Evolutionary conservation across 2,329 filamentous ascomycete genomes (phyloP).

Genomic region (Hymenoscyphus scutula): DNA sequence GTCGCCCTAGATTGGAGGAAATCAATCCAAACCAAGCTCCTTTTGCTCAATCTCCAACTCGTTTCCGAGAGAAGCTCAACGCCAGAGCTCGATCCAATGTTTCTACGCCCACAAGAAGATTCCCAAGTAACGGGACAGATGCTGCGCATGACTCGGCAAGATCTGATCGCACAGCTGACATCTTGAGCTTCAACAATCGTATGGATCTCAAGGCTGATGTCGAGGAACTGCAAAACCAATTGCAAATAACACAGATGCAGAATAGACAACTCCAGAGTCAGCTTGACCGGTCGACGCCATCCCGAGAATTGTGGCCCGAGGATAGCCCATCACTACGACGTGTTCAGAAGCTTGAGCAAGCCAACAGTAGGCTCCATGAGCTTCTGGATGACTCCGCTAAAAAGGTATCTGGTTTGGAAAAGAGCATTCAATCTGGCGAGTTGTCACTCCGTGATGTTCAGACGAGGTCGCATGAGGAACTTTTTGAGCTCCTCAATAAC

Average conservation of each 20-base stretch:
- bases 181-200: conserved; percentile 77
- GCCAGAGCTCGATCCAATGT: conserved; percentile 66
- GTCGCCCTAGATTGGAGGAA: conserved; percentile 77
- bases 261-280: conserved; percentile 90
- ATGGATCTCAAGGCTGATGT: conserved; percentile 90
- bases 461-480: conserved; percentile 88
- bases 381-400: conserved; percentile 92
- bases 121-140: conserved; percentile 57
- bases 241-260: conserved; percentile 92
- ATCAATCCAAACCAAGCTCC: conserved; percentile 81
- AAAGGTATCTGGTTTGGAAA: conserved; percentile 87
- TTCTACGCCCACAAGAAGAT: conserved; percentile 74
- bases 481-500: conserved; percentile 87
- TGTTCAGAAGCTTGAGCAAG: conserved; percentile 87
- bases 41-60: conserved; percentile 70
- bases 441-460: conserved; percentile 88
- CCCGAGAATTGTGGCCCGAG: conserved; percentile 61
- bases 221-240: conserved; percentile 88
- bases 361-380: conserved; percentile 87
- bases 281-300: conserved; percentile 66
- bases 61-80: conserved; percentile 55
- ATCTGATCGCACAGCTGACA: conserved; percentile 83
- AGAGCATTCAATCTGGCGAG: conserved; percentile 81
- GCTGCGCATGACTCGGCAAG: conserved; percentile 67
- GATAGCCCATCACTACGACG: conserved; percentile 77